These are phyloP conservation scores for Globisporangium solare DNA, from an alignment of 352 stramenopile genomes.

Conservation along the genomic window DNA sequence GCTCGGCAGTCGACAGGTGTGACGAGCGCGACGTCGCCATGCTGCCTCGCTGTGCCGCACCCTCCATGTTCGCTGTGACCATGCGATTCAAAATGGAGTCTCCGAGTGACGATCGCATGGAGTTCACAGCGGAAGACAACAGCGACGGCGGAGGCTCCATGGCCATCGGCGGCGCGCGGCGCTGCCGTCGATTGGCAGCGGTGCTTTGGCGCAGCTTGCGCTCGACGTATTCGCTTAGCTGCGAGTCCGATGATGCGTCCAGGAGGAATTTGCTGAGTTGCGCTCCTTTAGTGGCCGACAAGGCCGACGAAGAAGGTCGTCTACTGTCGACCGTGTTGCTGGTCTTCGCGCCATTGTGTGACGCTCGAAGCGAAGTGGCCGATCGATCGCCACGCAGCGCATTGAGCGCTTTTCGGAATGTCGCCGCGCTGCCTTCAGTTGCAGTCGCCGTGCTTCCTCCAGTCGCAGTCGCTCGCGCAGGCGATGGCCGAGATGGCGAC, in stretches of 20 bases:
- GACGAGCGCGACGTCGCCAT: slow-evolving; percentile 5
- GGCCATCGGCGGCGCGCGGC: slow-evolving; percentile 9
- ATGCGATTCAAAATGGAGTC: slow-evolving; percentile 29
- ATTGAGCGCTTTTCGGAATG: slow-evolving; percentile 48
- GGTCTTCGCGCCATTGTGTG: not conserved
- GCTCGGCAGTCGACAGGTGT: slow-evolving; percentile 33
- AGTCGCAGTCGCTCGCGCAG: not conserved
- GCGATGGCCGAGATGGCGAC: not conserved
- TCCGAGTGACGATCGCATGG: slow-evolving; percentile 19
- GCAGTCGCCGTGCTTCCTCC: too few relatives aligned
- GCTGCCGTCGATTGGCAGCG: slow-evolving; percentile 1
- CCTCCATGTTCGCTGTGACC: not conserved
- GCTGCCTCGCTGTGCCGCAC: slow-evolving; percentile 4
- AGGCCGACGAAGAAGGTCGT: not conserved
- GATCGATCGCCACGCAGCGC: slow-evolving; percentile 36
- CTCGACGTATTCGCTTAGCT: slow-evolving; percentile 61
- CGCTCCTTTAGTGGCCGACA: slow-evolving; percentile 11
- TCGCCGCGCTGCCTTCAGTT: slow-evolving; percentile 16
- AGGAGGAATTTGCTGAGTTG: slow-evolving; percentile 41
- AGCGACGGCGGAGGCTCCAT: slow-evolving; percentile 45
- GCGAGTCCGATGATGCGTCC: slow-evolving; percentile 49
- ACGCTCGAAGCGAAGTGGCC: not conserved
- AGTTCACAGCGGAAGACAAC: slow-evolving; percentile 25
- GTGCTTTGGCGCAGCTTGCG: slow-evolving; percentile 42
- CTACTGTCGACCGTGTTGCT: not conserved